Conservation (phyloP, 1,284 basidiomycete genomes). For the Heterobasidion irregulare region DNA sequence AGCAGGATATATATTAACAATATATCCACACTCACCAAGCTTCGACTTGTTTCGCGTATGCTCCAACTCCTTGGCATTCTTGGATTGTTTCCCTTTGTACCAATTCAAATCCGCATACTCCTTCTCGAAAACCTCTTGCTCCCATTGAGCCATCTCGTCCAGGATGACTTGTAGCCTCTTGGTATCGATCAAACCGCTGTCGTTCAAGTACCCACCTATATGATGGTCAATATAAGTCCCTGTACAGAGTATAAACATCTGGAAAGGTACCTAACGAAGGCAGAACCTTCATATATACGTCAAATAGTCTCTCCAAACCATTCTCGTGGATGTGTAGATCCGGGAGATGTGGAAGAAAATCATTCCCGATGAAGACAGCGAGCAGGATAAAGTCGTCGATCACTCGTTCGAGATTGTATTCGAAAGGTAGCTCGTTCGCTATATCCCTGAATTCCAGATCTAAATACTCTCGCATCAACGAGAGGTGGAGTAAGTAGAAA, state of each 20-base stretch:
- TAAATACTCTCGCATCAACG: slow-evolving; percentile 93
- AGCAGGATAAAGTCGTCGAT: slow-evolving; percentile 98
- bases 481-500: slow-evolving; percentile 94
- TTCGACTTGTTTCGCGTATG: slow-evolving; percentile 37
- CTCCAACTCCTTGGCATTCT: slow-evolving; percentile 57
- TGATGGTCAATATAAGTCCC: background rate
- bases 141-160: slow-evolving; percentile 83
- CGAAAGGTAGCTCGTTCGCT: slow-evolving; percentile 50
- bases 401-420: slow-evolving; percentile 83
- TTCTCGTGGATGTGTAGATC: slow-evolving; percentile 98
- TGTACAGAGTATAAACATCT: background rate
- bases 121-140: slow-evolving; percentile 85
- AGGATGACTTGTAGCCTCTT: slow-evolving; percentile 81
- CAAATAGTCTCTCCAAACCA: slow-evolving; percentile 86
- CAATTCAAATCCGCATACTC: slow-evolving; percentile 85
- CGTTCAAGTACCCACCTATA: slow-evolving; percentile 89
- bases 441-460: slow-evolving; percentile 88
- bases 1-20: background rate
- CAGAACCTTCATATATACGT: slow-evolving; percentile 90
- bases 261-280: slow-evolving; percentile 61
- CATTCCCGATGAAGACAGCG: slow-evolving; percentile 95
- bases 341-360: slow-evolving; percentile 94
- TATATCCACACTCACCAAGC: slow-evolving; percentile 33
- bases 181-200: slow-evolving; percentile 78
- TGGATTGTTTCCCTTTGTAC: slow-evolving; percentile 84